phyloP scores from a whole-genome alignment of 2,329 filamentous ascomycete genomes.

The Neofusicoccum sp. region DNA sequence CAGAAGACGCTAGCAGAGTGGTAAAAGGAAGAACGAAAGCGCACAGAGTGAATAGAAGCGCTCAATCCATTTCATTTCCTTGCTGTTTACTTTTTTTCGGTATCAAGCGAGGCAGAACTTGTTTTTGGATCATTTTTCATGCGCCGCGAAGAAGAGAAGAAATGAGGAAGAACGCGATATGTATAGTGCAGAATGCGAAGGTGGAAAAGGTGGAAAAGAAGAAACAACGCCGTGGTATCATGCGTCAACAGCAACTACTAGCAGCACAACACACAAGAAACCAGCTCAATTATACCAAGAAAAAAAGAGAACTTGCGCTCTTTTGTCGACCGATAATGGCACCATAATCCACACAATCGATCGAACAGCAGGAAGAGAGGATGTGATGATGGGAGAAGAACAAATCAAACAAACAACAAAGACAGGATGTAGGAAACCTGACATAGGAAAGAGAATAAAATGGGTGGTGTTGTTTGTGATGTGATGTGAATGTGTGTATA shows the following conservation, averaged over 20 bases:
- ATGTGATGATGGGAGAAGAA: not conserved
- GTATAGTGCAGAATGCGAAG: not conserved
- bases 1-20: too few species aligned
- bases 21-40: too few species aligned
- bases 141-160: not conserved
- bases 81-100: too few species aligned
- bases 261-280: conserved; percentile 12
- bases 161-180: not conserved
- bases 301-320: not conserved
- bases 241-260: conserved; percentile 17
- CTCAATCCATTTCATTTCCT: too few species aligned
- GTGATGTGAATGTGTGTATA: not conserved
- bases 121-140: not conserved
- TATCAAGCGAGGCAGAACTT: not conserved
- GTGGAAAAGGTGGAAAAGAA: not conserved
- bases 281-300: not conserved
- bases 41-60: too few species aligned
- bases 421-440: conserved; percentile 11
- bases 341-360: too few species aligned
- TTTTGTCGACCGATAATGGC: not conserved
- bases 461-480: conserved; percentile 1
- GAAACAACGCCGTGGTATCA: conserved; percentile 18
- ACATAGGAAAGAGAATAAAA: conserved; percentile 7
- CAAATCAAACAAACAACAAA: not conserved
- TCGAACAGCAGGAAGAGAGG: not conserved